Evolutionary conservation across 257 asterid species (phyloP).

Genomic region (Nicotiana benthamiana): DNA sequence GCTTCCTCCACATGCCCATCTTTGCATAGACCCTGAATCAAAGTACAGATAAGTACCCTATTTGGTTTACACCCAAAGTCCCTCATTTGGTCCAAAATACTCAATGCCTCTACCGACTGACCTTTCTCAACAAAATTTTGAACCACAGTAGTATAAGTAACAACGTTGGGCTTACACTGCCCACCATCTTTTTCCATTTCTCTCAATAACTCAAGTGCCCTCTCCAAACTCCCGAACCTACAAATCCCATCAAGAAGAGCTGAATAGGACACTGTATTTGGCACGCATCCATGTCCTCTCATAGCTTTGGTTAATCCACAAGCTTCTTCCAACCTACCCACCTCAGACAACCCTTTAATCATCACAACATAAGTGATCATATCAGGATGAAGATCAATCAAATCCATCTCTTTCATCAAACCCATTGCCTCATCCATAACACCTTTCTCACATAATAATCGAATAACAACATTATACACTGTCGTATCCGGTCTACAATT

Average conservation of each 20-base stretch:
- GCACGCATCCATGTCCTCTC: constrained; percentile 59
- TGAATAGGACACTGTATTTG: constrained; percentile 56
- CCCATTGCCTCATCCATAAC: constrained; percentile 46
- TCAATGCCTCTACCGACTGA: constrained; percentile 41
- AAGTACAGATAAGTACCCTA: constrained; percentile 36
- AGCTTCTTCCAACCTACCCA: constrained; percentile 64
- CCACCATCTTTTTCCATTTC: constrained; percentile 59
- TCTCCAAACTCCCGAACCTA: constrained; percentile 48
- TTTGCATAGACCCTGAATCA: constrained; percentile 61
- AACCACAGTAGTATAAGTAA: constrained; percentile 61
- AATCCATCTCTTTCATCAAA: constrained; percentile 70
- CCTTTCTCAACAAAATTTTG: constrained; percentile 57
- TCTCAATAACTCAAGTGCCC: constrained; percentile 49
- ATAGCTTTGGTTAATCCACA: constrained; percentile 39
- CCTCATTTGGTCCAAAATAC: constrained; percentile 47
- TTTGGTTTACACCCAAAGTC: constrained; percentile 47
- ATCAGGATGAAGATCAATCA: constrained; percentile 66
- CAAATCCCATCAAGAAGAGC: constrained; percentile 63
- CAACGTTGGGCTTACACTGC: constrained; percentile 48
- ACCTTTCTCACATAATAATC: constrained; percentile 45
- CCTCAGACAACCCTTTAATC: constrained; percentile 58
- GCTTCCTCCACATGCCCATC: constrained; percentile 62
- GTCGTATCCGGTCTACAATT: constrained; percentile 61
- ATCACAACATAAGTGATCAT: constrained; percentile 45
- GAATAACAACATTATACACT: constrained; percentile 64